Evolutionary conservation across 2,329 filamentous ascomycete species (phyloP).

Genomic region (Fusarium sp.): DNA sequence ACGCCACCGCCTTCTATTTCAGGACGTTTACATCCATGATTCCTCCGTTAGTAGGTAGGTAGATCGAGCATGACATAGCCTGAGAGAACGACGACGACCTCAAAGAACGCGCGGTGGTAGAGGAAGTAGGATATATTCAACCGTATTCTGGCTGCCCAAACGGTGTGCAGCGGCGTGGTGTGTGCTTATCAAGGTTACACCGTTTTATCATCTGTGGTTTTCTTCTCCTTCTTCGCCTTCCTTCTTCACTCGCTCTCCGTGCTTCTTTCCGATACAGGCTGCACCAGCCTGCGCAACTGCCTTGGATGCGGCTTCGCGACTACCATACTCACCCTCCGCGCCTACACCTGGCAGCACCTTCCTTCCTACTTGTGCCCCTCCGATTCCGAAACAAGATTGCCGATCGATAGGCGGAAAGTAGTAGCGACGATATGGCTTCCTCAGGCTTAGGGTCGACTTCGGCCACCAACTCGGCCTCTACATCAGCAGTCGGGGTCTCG

Average conservation of each 20-base stretch:
- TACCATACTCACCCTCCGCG: conserved; percentile 27
- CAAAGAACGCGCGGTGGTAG: conserved; percentile 30
- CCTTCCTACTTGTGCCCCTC: conserved; percentile 3
- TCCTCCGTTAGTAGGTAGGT: conserved; percentile 11
- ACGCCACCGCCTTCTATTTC: conserved; percentile 41
- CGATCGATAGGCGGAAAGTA: conserved; percentile 19
- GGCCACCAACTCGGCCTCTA: conserved; percentile 27
- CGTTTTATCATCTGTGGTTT: conserved; percentile 7
- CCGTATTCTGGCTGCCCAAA: not conserved
- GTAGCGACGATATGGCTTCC: conserved; percentile 42
- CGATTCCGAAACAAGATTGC: conserved; percentile 10
- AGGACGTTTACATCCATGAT: conserved; percentile 19
- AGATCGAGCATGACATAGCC: conserved; percentile 43
- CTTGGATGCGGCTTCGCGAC: conserved; percentile 46
- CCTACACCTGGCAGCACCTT: conserved; percentile 31
- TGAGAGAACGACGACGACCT: conserved; percentile 27
- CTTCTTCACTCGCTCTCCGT: conserved; percentile 13
- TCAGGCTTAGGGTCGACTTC: conserved; percentile 40
- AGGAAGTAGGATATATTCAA: conserved; percentile 17
- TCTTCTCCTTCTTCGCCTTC: conserved; percentile 6
- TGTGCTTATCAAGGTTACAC: not conserved
- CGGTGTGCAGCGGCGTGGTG: conserved; percentile 1
- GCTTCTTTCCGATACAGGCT: conserved; percentile 34
- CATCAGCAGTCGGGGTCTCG: conserved; percentile 45
- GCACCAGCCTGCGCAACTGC: conserved; percentile 38